phyloP scores from a whole-genome alignment of 768 basidiomycete species.

The Epithele typhae region DNA sequence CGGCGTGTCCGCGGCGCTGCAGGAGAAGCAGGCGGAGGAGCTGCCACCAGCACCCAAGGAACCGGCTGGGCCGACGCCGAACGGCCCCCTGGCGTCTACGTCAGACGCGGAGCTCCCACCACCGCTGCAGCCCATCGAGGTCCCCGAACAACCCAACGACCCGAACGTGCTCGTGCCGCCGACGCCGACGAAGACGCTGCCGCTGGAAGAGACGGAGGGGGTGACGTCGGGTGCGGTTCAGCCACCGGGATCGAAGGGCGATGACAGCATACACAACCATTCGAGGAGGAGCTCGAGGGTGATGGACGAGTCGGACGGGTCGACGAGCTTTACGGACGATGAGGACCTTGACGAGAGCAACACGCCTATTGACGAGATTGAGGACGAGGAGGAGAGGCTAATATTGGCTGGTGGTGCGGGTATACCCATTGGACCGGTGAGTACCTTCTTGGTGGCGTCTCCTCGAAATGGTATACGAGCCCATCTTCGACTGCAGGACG shows the following conservation, averaged over 20 bases:
- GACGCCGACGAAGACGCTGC: slow-evolving; percentile 43
- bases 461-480: neutral
- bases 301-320: slow-evolving; percentile 51
- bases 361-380: slow-evolving; percentile 45
- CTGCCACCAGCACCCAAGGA: slow-evolving; percentile 28
- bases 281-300: slow-evolving; percentile 37
- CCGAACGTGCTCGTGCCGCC: slow-evolving; percentile 41
- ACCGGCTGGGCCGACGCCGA: slow-evolving; percentile 7
- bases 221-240: slow-evolving; percentile 91
- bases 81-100: slow-evolving; percentile 9
- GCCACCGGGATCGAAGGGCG: slow-evolving; percentile 78
- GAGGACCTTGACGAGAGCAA: slow-evolving; percentile 54
- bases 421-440: slow-evolving; percentile 86
- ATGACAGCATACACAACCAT: slow-evolving; percentile 24
- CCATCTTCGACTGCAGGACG: slow-evolving; percentile 52
- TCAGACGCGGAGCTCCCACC: slow-evolving; percentile 14
- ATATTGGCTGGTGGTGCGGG: slow-evolving; percentile 90
- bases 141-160: slow-evolving; percentile 27
- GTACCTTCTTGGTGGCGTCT: slow-evolving; percentile 25
- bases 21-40: slow-evolving; percentile 29
- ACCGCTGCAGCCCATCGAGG: slow-evolving; percentile 22
- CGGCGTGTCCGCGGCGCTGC: slow-evolving; percentile 14
- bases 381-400: slow-evolving; percentile 88
- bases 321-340: slow-evolving; percentile 57
- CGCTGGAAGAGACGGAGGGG: slow-evolving; percentile 77